These are phyloP conservation scores for Mallotus nudiflorus DNA, from an alignment of 345 rosid genomes.

Conservation along the genomic window DNA sequence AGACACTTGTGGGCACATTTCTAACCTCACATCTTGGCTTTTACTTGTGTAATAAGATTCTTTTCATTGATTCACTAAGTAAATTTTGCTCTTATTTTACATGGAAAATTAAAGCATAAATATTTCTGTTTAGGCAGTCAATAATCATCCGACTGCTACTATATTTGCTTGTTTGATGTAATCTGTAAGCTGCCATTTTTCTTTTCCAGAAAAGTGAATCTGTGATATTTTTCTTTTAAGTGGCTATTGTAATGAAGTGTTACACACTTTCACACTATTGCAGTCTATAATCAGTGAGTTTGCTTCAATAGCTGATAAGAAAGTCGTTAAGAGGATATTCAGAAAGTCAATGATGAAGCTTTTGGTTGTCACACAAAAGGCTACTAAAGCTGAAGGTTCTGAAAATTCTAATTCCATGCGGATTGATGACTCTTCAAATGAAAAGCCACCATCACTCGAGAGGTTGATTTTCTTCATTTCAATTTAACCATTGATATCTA, in stretches of 20 bases:
- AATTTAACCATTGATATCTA: not conserved
- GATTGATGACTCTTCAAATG: constrained; percentile 46
- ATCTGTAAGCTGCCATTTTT: not conserved
- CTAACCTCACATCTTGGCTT: no score
- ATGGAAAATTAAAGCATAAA: no score
- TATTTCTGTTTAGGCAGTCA: not conserved
- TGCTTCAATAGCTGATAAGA: constrained; percentile 76
- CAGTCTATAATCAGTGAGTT: constrained; percentile 79
- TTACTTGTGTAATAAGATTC: no score
- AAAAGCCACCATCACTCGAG: constrained; percentile 41
- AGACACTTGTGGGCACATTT: no score
- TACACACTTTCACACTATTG: constrained; percentile 16
- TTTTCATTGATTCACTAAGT: no score
- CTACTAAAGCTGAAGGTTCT: constrained; percentile 46
- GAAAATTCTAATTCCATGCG: constrained; percentile 49
- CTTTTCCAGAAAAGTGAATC: not conserved
- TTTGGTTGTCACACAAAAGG: constrained; percentile 60
- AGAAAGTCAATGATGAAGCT: constrained; percentile 66
- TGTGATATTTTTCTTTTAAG: not conserved
- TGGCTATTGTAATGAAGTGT: not conserved
- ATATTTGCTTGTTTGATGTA: not conserved
- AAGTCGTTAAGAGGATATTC: constrained; percentile 51
- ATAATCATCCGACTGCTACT: not conserved
- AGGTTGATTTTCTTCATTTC: constrained; percentile 42
- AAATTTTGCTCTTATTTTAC: no score